phyloP scores from a whole-genome alignment of 805 yeast genomes.

The Maudiozyma serrabonitensis region DNA sequence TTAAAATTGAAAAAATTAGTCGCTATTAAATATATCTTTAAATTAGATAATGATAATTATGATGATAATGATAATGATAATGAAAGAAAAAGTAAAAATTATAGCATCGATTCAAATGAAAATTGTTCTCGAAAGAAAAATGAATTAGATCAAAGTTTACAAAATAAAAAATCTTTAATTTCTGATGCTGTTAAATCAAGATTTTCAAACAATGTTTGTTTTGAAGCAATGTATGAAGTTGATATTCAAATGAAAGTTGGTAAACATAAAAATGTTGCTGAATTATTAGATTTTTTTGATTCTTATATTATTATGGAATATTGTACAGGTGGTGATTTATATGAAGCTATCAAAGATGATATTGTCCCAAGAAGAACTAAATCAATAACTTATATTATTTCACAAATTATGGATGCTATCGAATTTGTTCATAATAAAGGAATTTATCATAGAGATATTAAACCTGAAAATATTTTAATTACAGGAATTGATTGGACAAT shows the following conservation, averaged over 20 bases:
- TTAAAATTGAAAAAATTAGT: slow-evolving; percentile 42
- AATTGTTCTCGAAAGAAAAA: slow-evolving; percentile 18
- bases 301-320: slow-evolving; percentile 70
- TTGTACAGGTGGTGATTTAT: slow-evolving; percentile 80
- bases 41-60: slow-evolving; percentile 35
- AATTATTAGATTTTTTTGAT: slow-evolving; percentile 52
- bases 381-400: slow-evolving; percentile 43
- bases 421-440: slow-evolving; percentile 59
- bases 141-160: slow-evolving; percentile 11
- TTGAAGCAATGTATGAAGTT: slow-evolving; percentile 63
- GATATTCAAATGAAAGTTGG: slow-evolving; percentile 56
- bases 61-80: slow-evolving; percentile 22
- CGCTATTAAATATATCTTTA: slow-evolving; percentile 79
- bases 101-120: slow-evolving; percentile 3
- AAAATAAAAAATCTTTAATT: slow-evolving; percentile 27
- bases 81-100: slow-evolving; percentile 9
- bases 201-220: slow-evolving; percentile 34
- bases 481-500: slow-evolving; percentile 42
- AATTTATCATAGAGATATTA: slow-evolving; percentile 76
- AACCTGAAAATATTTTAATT: slow-evolving; percentile 68
- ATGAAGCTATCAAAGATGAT: slow-evolving; percentile 59
- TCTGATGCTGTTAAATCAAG: slow-evolving; percentile 26
- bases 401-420: slow-evolving; percentile 61
- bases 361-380: slow-evolving; percentile 47
- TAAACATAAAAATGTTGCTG: slow-evolving; percentile 46